Conservation (phyloP, 2,329 filamentous ascomycete genomes). For the Passalora sequoiae region DNA sequence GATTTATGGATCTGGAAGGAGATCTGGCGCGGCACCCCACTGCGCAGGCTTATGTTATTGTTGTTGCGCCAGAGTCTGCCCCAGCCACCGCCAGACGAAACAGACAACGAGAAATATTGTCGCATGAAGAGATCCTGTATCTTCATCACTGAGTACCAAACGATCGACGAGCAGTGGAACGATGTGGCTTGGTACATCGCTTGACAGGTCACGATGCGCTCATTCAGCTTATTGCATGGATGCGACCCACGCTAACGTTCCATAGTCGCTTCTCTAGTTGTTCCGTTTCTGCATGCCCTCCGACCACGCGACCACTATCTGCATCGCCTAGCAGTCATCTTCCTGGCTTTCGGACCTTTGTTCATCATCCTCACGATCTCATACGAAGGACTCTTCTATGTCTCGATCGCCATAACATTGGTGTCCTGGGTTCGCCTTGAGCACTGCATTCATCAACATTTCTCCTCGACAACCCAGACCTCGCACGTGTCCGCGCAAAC, state of each 20-base stretch:
- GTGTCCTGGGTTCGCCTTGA: conserved; percentile 91
- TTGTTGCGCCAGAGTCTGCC: not conserved
- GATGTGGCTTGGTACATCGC: no score
- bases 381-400: conserved; percentile 94
- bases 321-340: conserved; percentile 81
- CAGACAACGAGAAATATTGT: not conserved
- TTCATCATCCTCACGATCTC: conserved; percentile 97
- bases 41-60: not conserved
- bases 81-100: not conserved
- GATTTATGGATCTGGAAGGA: conserved; percentile 1
- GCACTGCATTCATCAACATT: conserved; percentile 59
- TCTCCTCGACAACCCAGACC: conserved; percentile 17
- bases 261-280: conserved; percentile 64
- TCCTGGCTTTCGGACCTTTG: conserved; percentile 84
- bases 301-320: conserved; percentile 83
- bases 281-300: conserved; percentile 76
- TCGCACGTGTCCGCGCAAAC: conserved; percentile 23
- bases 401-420: conserved; percentile 76
- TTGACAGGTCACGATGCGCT: no score
- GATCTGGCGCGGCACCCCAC: not conserved
- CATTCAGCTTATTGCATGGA: no score
- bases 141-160: not conserved
- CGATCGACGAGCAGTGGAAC: no score
- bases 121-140: not conserved
- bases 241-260: conserved; percentile 14